A percentile compares a stretch with the other conserved stretches of the same genome.
Conservation (phyloP, 75 land plant species). For the Chamaecyparis obtusa region DNA sequence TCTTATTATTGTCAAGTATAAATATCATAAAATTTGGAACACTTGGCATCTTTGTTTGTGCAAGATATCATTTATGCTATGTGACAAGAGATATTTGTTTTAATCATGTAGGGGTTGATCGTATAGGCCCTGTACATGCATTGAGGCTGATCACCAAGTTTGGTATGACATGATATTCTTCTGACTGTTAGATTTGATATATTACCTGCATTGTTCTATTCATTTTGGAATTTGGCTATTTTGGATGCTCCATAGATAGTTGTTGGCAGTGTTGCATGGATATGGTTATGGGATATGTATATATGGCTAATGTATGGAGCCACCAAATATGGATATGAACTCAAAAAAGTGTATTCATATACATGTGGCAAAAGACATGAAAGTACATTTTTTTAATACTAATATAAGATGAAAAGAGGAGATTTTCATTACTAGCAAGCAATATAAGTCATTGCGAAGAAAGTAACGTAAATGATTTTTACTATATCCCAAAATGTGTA, state of each 20-base stretch:
- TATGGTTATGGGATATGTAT: too few species aligned
- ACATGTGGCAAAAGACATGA: too few species aligned
- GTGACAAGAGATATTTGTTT: slow-evolving; percentile 1
- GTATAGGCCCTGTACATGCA: slow-evolving; percentile 78
- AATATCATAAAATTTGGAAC: not conserved
- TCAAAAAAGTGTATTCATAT: too few species aligned
- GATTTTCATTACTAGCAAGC: too few species aligned
- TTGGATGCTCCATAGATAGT: not conserved
- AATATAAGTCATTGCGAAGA: too few species aligned
- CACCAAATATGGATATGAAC: too few species aligned
- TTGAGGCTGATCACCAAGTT: slow-evolving; percentile 62
- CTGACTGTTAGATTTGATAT: not conserved
- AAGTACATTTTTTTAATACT: too few species aligned
- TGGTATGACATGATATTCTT: slow-evolving; percentile 41
- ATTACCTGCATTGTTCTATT: not conserved
- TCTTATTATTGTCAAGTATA: not conserved
- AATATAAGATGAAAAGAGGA: too few species aligned
- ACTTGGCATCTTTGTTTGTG: not conserved
- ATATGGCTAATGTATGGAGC: too few species aligned
- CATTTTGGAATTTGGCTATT: not conserved
- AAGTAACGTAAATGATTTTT: too few species aligned
- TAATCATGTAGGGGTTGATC: slow-evolving; percentile 64
- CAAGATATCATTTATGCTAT: not conserved
- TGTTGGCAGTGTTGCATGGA: too few species aligned
- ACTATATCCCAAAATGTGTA: too few species aligned